Evolutionary conservation across 2,329 filamentous ascomycete genomes (phyloP).

Genomic region (Claviceps pazoutovae): DNA sequence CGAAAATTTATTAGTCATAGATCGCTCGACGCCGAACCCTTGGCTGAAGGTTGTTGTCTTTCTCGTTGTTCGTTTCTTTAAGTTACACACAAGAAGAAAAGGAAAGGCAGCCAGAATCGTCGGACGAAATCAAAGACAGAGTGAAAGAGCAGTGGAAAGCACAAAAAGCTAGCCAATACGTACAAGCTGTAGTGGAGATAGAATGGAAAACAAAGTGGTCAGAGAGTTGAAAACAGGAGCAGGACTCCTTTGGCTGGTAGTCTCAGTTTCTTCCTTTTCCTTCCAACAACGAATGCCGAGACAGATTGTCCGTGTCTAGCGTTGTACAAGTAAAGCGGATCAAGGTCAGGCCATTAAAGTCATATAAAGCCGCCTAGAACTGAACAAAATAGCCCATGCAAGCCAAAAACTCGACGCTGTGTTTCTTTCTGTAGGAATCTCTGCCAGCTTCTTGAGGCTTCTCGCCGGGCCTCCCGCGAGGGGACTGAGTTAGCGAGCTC

Average conservation of each 20-base stretch:
- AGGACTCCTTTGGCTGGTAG: slow-evolving; percentile 2
- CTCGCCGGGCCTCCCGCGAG: neutral
- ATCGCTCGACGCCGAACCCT: neutral
- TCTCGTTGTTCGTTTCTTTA: neutral
- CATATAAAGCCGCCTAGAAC: slow-evolving; percentile 1
- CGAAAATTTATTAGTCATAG: slow-evolving; percentile 1
- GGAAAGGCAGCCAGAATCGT: slow-evolving; percentile 1
- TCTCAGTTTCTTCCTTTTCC: slow-evolving; percentile 3
- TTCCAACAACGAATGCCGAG: slow-evolving; percentile 5
- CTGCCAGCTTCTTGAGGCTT: neutral
- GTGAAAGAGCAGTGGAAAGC: slow-evolving; percentile 19
- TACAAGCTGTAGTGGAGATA: slow-evolving; percentile 25
- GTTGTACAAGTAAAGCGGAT: slow-evolving; percentile 5
- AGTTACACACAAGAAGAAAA: slow-evolving; percentile 1
- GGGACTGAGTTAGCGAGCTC: neutral
- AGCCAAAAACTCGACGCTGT: slow-evolving; percentile 1
- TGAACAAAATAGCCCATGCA: slow-evolving; percentile 1
- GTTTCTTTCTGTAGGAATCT: neutral
- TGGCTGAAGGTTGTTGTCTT: neutral
- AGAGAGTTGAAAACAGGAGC: slow-evolving; percentile 2
- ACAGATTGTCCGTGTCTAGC: slow-evolving; percentile 2
- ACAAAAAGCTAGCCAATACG: slow-evolving; percentile 36
- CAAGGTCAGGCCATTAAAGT: neutral
- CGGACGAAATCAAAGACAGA: slow-evolving; percentile 11
- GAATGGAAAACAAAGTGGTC: slow-evolving; percentile 4